Base-by-base conservation (phyloP, 345 rosid genomes). In the Microthlaspi erraticum region DNA sequence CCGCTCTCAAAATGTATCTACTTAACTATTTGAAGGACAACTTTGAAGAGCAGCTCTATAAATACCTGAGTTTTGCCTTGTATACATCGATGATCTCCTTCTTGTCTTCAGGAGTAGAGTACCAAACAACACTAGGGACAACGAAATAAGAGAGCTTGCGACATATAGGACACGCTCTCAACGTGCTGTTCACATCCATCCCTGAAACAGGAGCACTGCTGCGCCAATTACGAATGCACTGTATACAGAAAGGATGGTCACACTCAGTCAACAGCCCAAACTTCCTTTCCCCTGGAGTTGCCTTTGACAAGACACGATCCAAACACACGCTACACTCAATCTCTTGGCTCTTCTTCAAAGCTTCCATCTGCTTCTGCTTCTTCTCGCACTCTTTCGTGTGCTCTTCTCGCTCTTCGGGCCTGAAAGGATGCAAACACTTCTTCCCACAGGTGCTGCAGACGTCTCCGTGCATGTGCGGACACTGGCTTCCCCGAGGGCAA, bases 51-150 rank as follows among this genome's bases (percentile, higher is more conserved):
- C 36, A 60, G 54, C 37, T 41, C 29, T 43, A 36, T 43, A 6
- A n/a, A n/a, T 82, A 89, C 98, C 94, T 87, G 66, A 94, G 89
- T 72, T 88, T 94, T 29, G 82, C 86, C 88, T 87, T 94, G 83
- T 94, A 94, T 70, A 61, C 85, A 58, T 89, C 96, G 16, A 84
- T 66, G 41, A 94, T 91, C 53, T 87, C 96, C 71, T 82, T 78
- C 54, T 94, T 94, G 77, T 91, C 96, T 45, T 89, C 97, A 45
- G 83, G 85, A 41, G 89, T 64, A 43, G 86, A 85, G 77, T 85
- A 89, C 99, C 99, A 94, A 54, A 94, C 85, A 72, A 83, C 92
- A 80, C 96, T 94, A 1, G 99, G 99, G 74, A 91, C 85, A 74
- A 94, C 96, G 49, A 91, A 94, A 81, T 94, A 94, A 9, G 99